phyloP scores from a whole-genome alignment of 352 stramenopile genomes.

The Pythium phragmiticola region DNA sequence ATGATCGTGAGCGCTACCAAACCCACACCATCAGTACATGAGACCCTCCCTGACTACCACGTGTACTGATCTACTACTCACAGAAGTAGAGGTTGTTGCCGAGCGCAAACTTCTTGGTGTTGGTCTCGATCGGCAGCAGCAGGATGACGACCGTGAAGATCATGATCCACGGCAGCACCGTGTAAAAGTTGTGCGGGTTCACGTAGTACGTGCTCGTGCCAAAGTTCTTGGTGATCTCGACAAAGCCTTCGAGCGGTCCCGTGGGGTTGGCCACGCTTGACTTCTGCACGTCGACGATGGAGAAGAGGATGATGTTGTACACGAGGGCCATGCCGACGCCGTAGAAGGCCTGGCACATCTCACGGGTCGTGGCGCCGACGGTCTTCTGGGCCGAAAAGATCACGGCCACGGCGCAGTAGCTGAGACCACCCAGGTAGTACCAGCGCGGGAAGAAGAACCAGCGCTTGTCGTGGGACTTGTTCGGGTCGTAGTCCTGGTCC shows the following conservation, averaged over 20 bases:
- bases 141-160: conserved; percentile 66
- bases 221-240: conserved; percentile 61
- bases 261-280: conserved; percentile 34
- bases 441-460: conserved; percentile 52
- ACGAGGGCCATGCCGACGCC: conserved; percentile 66
- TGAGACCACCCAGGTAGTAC: conserved; percentile 67
- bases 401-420: conserved; percentile 62
- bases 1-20: conserved; percentile 54
- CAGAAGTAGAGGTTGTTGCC: conserved; percentile 79
- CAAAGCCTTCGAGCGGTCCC: conserved; percentile 37
- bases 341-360: conserved; percentile 72
- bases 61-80: conserved; percentile 9
- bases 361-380: conserved; percentile 54
- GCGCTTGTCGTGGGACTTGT: conserved; percentile 22
- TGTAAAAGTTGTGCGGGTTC: conserved; percentile 57
- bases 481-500: conserved; percentile 16
- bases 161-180: conserved; percentile 54
- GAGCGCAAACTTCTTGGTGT: conserved; percentile 77
- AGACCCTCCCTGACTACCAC: neutral
- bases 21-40: neutral
- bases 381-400: conserved; percentile 64
- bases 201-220: conserved; percentile 55
- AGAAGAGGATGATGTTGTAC: conserved; percentile 73
- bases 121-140: conserved; percentile 56
- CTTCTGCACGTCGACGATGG: conserved; percentile 48